phyloP scores from a whole-genome alignment of 1,284 basidiomycete genomes.

The Athelia sp. region DNA sequence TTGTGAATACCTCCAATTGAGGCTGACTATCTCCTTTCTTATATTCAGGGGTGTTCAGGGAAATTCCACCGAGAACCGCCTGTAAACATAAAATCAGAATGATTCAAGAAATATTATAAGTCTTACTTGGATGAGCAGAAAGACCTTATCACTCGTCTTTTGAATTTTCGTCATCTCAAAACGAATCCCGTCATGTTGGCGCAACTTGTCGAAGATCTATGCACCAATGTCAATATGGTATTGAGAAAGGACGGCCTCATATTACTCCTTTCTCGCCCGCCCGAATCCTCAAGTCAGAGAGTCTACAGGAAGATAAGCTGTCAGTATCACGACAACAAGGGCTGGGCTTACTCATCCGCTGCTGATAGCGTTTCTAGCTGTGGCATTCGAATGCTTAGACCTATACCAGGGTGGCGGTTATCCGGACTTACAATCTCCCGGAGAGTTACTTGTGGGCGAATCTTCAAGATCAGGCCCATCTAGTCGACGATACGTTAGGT shows the following conservation, averaged over 20 bases:
- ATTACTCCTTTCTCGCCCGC: slow-evolving; percentile 66
- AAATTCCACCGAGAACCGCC: slow-evolving; percentile 74
- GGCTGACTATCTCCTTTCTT: slow-evolving; percentile 67
- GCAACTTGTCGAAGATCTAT: slow-evolving; percentile 57
- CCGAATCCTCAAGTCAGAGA: slow-evolving; percentile 62
- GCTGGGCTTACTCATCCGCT: slow-evolving; percentile 58
- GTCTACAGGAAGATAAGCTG: slow-evolving; percentile 30
- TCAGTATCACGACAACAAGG: slow-evolving; percentile 1
- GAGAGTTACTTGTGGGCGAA: slow-evolving; percentile 47
- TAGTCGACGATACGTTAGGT: slow-evolving; percentile 18
- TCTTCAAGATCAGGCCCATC: slow-evolving; percentile 65
- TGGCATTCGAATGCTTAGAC: slow-evolving; percentile 3
- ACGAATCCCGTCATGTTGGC: slow-evolving; percentile 65
- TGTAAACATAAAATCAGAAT: slow-evolving; percentile 19
- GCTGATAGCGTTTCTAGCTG: slow-evolving; percentile 63
- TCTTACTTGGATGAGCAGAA: slow-evolving; percentile 66
- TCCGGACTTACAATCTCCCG: slow-evolving; percentile 56
- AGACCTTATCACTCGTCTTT: slow-evolving; percentile 64
- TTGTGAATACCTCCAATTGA: slow-evolving; percentile 55
- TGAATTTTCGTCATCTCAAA: slow-evolving; percentile 65
- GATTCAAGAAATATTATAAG: background rate
- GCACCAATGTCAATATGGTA: background rate
- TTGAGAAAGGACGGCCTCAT: slow-evolving; percentile 4
- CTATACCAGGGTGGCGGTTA: slow-evolving; percentile 6
- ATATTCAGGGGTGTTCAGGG: slow-evolving; percentile 61